phyloP scores from a whole-genome alignment of 1,284 basidiomycete species.

The Rhodotorula sp. region DNA sequence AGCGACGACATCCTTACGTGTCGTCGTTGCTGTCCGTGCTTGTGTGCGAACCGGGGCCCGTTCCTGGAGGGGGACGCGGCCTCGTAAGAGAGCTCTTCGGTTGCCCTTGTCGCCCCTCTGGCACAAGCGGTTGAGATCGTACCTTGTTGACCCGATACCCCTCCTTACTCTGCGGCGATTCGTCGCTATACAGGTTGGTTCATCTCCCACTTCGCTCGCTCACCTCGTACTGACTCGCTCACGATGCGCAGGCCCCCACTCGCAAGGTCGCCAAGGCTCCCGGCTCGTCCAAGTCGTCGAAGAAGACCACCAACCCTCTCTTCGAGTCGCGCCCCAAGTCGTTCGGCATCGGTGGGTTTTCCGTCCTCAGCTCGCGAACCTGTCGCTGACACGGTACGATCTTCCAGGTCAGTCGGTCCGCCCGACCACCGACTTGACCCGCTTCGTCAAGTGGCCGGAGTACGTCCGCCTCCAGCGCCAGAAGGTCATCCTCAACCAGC shows the following conservation, averaged over 20 bases:
- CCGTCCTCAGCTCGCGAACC: too few relatives aligned
- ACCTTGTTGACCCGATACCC: constrained; percentile 35
- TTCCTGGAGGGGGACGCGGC: neutral
- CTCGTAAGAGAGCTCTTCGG: constrained; percentile 37
- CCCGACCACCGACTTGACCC: constrained; percentile 85
- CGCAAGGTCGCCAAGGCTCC: constrained; percentile 40
- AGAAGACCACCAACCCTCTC: constrained; percentile 83
- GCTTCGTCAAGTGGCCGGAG: constrained; percentile 99
- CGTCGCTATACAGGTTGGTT: constrained; percentile 10
- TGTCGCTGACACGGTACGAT: neutral
- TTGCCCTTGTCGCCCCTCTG: neutral
- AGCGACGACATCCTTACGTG: neutral
- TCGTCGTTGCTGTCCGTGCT: constrained; percentile 2
- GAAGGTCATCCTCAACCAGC: constrained; percentile 97
- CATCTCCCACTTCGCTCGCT: neutral
- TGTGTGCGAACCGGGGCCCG: neutral
- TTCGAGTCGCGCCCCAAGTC: constrained; percentile 87
- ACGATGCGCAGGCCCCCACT: constrained; percentile 14
- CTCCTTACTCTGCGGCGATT: neutral
- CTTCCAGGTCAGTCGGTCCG: constrained; percentile 84
- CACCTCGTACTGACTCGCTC: neutral
- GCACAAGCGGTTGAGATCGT: constrained; percentile 4
- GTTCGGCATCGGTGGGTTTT: constrained; percentile 79
- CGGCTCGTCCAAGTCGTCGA: constrained; percentile 56
- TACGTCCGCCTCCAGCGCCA: constrained; percentile 98